phyloP scores from a whole-genome alignment of 1,284 basidiomycete genomes.

The Ceratobasidium sp. region DNA sequence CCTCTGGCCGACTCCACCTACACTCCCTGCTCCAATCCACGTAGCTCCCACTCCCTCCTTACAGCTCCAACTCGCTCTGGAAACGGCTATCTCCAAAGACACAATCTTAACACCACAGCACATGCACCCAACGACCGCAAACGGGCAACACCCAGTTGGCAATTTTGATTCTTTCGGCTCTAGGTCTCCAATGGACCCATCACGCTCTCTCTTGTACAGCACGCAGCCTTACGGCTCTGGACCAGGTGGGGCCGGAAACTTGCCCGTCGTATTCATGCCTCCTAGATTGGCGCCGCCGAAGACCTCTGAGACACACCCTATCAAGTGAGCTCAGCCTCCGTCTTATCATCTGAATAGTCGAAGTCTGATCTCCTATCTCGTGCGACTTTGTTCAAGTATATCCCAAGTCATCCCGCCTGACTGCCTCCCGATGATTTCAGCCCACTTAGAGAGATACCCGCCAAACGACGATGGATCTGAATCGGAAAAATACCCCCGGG shows the following conservation, averaged over 20 bases:
- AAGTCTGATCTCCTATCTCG: constrained; percentile 9
- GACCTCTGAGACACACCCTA: constrained; percentile 84
- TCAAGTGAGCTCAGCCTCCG: constrained; percentile 84
- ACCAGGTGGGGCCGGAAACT: too few species aligned
- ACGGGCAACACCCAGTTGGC: background rate
- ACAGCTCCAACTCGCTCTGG: constrained; percentile 34
- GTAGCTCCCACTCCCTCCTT: constrained; percentile 19
- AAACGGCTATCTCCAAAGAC: constrained; percentile 29
- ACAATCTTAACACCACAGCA: background rate
- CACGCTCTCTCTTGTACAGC: background rate
- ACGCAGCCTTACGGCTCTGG: background rate
- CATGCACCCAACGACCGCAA: background rate
- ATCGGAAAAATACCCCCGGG: background rate
- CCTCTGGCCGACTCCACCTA: constrained; percentile 17
- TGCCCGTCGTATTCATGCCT: constrained; percentile 18
- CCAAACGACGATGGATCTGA: background rate
- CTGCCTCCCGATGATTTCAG: constrained; percentile 44
- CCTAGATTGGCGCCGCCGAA: constrained; percentile 59
- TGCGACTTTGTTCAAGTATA: too few species aligned
- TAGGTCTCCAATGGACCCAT: too few species aligned
- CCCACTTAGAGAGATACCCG: constrained; percentile 40
- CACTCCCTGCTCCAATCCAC: constrained; percentile 13
- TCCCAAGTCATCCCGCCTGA: constrained; percentile 55
- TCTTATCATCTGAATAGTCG: background rate
- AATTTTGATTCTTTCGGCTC: background rate